Base-by-base conservation (phyloP, 202 grass and related monocot species). In the Zoysia matrella region DNA sequence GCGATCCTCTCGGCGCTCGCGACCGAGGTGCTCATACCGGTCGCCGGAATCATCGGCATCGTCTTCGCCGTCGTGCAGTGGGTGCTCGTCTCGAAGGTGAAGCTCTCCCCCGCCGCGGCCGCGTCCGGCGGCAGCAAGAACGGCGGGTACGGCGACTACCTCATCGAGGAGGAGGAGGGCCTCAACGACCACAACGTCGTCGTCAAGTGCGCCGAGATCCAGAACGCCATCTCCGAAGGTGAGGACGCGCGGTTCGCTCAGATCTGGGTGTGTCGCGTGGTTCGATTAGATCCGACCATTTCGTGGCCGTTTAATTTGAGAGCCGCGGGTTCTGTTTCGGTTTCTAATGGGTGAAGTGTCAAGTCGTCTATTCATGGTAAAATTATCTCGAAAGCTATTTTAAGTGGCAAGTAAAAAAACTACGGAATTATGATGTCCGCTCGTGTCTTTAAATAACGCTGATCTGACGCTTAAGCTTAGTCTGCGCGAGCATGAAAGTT, bases 101-200 rank as follows among this genome's bases (percentile, higher is more conserved):
- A 94, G 86, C 61, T 94, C 76, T 83, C 91, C 44, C 89, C 94
- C 6, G 91, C 85, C 64, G 88, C 89, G 58, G 82, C 85, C 75
- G 11, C 67, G 22, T 4, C 84, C 4, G 74, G 72, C 7, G 81
- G 67, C 1, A 44, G 58, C 51, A 91, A 89, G 72, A 83, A 79
- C 74, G 88, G 72, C 74, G 88, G 78, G 13, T 92, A 85, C 62
- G 85, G 76, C 0, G 94, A 94, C 76, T 90, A 44, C 85, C 83
- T 97, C 77, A 97, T 97, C 65, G 94, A 97, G 84, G 94, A 94
- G 89, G 94, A 97, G 87, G 94, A 97, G 80, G 94, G 94, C 6
- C 89, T 97, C 79, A 97, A 97, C 84, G 92, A 97, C 77, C 94
- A 94, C 83, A 94, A 97, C 88, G 87, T 94, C 77, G 94, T 97